Base-by-base conservation (phyloP, 805 yeast genomes). In the Cyberlindnera petersonii region DNA sequence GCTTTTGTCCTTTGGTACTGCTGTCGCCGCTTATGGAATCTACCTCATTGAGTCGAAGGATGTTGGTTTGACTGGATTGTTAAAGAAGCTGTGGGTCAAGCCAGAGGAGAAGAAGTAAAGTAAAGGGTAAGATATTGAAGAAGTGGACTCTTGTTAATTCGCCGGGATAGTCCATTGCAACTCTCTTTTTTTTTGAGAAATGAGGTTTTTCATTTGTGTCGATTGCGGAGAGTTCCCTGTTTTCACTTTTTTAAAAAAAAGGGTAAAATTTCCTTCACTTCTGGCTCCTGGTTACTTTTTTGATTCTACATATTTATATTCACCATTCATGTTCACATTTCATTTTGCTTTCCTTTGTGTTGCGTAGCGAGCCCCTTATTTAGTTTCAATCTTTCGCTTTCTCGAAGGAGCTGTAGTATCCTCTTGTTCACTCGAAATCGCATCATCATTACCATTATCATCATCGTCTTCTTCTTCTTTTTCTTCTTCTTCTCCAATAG, bases 11-110 rank as follows among this genome's bases (percentile, higher is more conserved):
- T 58, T 78, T 19, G 91, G 93, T 32, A 70, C 86, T 18, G 71
- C 73, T 19, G 62, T 82, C 28, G 77, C 81, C 14, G 74, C 78
- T 17, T 85, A 81, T 59, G 95, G 95, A 40, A 58, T 83, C 31
- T 85, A 82, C 60, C 67, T 72, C 44, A 65, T 84, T 42, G 93
- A 84, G 62, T 72, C 78, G 36, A 72, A 71, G 46, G 79, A 75
- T 43, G 75, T 79, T 43, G 94, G 94, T 31, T 47, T 85, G 31
- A 61, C 74, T 24, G 77, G 75, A 39, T 52, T 79, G 23, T 44
- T 76, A 5, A 46, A 46, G 46, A 69, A 68, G 52, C 49, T 85
- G 35, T 89, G 95, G 95, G 56, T 44, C 21, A 48, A 54, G 35
- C 55, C 58, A 35, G 44, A 49, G 35, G 47, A 49, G 33, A 48